phyloP scores from a whole-genome alignment of 139 green algal species.

The Chlamydomonas sphaeroides region DNA sequence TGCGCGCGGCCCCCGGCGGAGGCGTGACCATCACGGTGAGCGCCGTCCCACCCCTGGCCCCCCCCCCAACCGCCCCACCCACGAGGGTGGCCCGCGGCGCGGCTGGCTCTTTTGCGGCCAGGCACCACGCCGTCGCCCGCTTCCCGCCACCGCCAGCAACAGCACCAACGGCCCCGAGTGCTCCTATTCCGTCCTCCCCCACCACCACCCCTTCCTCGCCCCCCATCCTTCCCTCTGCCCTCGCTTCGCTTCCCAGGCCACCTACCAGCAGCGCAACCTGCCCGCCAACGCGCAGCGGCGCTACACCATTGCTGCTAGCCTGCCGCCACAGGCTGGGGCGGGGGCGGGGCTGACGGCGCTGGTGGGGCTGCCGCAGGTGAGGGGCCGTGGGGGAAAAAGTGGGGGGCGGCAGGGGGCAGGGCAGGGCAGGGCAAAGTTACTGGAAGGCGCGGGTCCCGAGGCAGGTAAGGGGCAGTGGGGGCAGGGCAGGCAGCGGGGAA shows the following conservation, averaged over 20 bases:
- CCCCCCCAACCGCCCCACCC: too few relatives aligned
- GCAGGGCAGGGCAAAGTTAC: not conserved
- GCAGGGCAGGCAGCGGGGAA: too few relatives aligned
- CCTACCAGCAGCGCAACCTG: constrained; percentile 81
- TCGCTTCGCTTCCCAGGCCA: constrained; percentile 25
- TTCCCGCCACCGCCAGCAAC: too few relatives aligned
- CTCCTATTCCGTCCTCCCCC: not conserved
- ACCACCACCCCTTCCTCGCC: too few relatives aligned
- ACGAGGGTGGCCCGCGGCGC: too few relatives aligned
- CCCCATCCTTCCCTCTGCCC: not conserved
- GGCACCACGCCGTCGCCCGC: not conserved
- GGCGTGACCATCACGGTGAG: constrained; percentile 48
- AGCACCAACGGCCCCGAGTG: too few relatives aligned
- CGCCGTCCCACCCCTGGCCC: too few relatives aligned
- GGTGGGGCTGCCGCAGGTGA: constrained; percentile 32
- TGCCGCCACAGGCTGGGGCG: not conserved
- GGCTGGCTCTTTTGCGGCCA: not conserved
- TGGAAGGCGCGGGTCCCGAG: too few relatives aligned
- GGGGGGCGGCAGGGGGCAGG: not conserved
- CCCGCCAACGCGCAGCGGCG: constrained; percentile 74
- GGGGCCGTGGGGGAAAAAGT: constrained; percentile 12
- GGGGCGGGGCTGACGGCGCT: constrained; percentile 29
- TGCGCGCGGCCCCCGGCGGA: not conserved
- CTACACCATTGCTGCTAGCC: constrained; percentile 55
- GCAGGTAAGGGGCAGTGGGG: too few relatives aligned